Conservation (phyloP, 495 filamentous ascomycete genomes). For the Hypoxylon cercidicola region DNA sequence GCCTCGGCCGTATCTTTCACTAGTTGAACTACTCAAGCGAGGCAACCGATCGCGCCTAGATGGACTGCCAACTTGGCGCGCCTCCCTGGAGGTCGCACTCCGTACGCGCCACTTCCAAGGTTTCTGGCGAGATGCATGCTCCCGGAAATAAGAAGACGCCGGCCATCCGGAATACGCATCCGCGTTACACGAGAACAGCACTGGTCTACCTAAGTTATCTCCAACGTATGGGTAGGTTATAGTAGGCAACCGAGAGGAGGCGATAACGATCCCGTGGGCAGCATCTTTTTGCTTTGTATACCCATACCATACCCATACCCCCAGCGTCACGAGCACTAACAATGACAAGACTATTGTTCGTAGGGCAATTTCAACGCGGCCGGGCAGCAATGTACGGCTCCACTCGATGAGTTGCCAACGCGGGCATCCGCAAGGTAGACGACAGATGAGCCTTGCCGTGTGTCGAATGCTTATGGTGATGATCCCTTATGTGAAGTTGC, state of each 20-base stretch:
- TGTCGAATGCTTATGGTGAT: constrained; percentile 21
- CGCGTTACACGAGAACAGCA: constrained; percentile 30
- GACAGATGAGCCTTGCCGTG: constrained; percentile 20
- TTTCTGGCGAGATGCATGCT: constrained; percentile 15
- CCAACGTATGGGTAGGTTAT: no score
- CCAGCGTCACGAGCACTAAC: not conserved
- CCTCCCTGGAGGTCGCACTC: constrained; percentile 20
- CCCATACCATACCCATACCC: constrained; percentile 1
- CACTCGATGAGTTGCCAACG: constrained; percentile 10
- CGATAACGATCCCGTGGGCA: constrained; percentile 6
- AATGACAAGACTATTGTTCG: not conserved
- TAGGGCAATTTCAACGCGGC: constrained; percentile 6
- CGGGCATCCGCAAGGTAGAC: constrained; percentile 10
- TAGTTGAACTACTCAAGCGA: not conserved
- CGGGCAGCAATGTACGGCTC: constrained; percentile 9
- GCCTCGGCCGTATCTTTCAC: not conserved
- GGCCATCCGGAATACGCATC: constrained; percentile 31
- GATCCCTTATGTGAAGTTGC: not conserved
- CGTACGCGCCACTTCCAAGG: constrained; percentile 15
- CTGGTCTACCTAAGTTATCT: constrained; percentile 7
- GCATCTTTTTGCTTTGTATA: constrained; percentile 1
- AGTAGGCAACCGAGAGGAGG: not conserved
- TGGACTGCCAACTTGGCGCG: constrained; percentile 2
- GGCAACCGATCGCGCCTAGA: no score
- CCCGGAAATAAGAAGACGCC: constrained; percentile 18